Evolutionary conservation across 2,329 filamentous ascomycete species (phyloP).

Genomic region (Pseudonectria foliicola): DNA sequence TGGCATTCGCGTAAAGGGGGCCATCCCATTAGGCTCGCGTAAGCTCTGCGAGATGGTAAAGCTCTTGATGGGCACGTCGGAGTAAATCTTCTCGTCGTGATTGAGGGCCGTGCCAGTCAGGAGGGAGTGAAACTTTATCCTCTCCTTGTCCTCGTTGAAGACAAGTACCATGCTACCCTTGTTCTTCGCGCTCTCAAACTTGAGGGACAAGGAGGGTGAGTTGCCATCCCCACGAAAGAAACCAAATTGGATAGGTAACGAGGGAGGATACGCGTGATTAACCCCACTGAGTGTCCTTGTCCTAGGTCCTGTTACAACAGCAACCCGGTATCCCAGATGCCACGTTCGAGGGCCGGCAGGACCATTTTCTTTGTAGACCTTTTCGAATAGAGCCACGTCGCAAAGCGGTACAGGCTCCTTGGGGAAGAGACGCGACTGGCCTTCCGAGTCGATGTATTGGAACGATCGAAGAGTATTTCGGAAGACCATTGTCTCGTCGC

Average conservation of each 20-base stretch:
- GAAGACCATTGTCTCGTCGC: conserved; percentile 64
- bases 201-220: conserved; percentile 61
- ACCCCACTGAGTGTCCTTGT: conserved; percentile 73
- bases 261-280: conserved; percentile 59
- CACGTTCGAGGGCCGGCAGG: conserved; percentile 64
- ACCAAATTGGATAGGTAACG: conserved; percentile 67
- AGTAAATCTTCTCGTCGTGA: conserved; percentile 61
- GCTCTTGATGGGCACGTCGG: conserved; percentile 59
- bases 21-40: conserved; percentile 41
- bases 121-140: conserved; percentile 63
- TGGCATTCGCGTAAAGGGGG: conserved; percentile 42
- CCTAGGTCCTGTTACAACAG: conserved; percentile 68
- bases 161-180: conserved; percentile 70
- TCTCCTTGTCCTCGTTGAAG: conserved; percentile 66
- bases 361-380: conserved; percentile 57
- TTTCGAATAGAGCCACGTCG: conserved; percentile 70
- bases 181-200: conserved; percentile 57
- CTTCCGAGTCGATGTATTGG: conserved; percentile 70
- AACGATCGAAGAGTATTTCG: conserved; percentile 64
- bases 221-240: conserved; percentile 67
- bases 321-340: conserved; percentile 73
- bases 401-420: conserved; percentile 65
- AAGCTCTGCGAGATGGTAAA: conserved; percentile 55
- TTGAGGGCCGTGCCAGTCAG: conserved; percentile 66
- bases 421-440: conserved; percentile 66